A percentile compares a stretch with the other conserved stretches of the same genome.
phyloP scores from a whole-genome alignment of 257 asterid species.

The Solanum chaucha region DNA sequence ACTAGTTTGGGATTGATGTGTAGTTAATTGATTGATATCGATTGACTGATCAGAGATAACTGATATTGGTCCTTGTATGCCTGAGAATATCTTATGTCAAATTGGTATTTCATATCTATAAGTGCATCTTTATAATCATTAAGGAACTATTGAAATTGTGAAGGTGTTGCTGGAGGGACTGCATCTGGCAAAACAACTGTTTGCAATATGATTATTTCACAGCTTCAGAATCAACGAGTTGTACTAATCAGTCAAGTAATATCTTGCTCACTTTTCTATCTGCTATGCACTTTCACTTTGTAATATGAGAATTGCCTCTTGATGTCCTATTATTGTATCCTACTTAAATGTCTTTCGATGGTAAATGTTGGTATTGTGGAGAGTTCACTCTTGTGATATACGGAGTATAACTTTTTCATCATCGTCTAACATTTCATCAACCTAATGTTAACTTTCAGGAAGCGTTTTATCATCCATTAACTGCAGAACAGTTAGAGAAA shows the following conservation, averaged over 20 bases:
- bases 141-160: background rate
- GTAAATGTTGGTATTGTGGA: background rate
- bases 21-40: background rate
- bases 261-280: background rate
- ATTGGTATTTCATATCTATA: background rate
- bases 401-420: background rate
- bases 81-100: background rate
- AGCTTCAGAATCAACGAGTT: conserved; percentile 85
- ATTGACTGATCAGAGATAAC: background rate
- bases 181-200: conserved; percentile 97
- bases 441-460: conserved; percentile 32
- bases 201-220: conserved; percentile 74
- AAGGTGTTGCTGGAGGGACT: conserved; percentile 99
- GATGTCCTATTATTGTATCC: background rate
- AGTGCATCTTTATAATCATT: background rate
- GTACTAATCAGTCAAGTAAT: conserved; percentile 76
- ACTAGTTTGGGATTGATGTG: background rate
- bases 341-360: background rate
- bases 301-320: background rate
- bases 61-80: background rate
- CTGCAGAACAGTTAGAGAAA: conserved; percentile 39
- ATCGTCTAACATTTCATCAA: background rate
- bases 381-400: background rate
- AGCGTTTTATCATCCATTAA: conserved; percentile 67
- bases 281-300: background rate